phyloP scores from a whole-genome alignment of 2,329 filamentous ascomycete genomes.

The Myriangium duriaei region DNA sequence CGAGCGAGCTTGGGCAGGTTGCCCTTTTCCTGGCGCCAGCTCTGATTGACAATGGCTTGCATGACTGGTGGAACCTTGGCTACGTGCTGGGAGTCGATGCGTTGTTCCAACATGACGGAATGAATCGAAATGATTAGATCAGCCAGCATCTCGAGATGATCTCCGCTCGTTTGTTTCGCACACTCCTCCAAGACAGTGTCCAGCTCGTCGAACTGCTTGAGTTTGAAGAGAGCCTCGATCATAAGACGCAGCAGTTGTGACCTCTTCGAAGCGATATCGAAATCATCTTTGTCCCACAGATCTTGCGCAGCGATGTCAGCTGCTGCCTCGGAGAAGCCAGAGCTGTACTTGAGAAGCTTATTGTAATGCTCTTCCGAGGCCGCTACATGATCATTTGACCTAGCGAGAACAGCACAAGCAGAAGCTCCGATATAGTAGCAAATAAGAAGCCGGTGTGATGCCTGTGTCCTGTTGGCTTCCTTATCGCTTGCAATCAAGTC shows the following conservation, averaged over 20 bases:
- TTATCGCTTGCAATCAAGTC: conserved; percentile 19
- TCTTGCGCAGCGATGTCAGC: conserved; percentile 26
- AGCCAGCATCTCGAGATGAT: conserved; percentile 33
- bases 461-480: conserved; percentile 36
- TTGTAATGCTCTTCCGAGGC: conserved; percentile 46
- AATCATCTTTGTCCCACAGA: conserved; percentile 24
- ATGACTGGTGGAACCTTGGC: conserved; percentile 28
- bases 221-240: conserved; percentile 58
- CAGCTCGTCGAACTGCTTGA: conserved; percentile 57
- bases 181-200: conserved; percentile 43
- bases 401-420: conserved; percentile 35
- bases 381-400: conserved; percentile 30
- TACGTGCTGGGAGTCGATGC: conserved; percentile 13
- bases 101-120: conserved; percentile 20
- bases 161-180: conserved; percentile 15
- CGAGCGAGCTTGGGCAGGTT: conserved; percentile 48
- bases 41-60: conserved; percentile 57
- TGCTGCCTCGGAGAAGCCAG: conserved; percentile 41
- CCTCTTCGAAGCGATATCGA: conserved; percentile 45
- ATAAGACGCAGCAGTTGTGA: conserved; percentile 61
- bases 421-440: conserved; percentile 55
- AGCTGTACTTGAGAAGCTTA: conserved; percentile 46
- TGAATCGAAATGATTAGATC: conserved; percentile 36
- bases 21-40: conserved; percentile 43
- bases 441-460: conserved; percentile 35